Evolutionary conservation across 495 filamentous ascomycete genomes (phyloP), one percentile per base, ranked within the genome.

Genomic region (Achaetomiella virescens): DNA sequence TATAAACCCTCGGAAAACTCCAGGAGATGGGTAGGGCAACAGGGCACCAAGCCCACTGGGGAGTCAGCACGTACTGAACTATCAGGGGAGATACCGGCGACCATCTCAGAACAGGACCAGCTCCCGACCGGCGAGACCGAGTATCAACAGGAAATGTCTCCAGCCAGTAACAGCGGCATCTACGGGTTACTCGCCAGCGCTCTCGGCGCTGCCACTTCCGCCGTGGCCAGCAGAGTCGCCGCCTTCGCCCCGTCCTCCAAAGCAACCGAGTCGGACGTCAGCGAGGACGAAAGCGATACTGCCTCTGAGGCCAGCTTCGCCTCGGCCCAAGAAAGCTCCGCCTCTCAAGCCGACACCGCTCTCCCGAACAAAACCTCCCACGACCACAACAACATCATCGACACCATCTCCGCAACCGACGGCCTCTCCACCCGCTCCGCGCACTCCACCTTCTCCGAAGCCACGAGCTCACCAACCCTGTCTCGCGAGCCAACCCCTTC

Each of bases 111-210:
- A 2, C 1, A 53, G 0, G 1, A 22, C 41, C 41, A 43, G 4
- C 41, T 37, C 2, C 44, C 43, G 14, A 12, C 45, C 21, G 49
- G 33, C 11, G 48, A 50, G 2, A 22, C 38, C 1, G 36, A 20
- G 2, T 11, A 55, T 50, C 56, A 52, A 60, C 64, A 71, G 11
- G 41, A 74, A 18, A 73, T 72, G 58, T 66, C 68, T 36, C 76
- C 67, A 57, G 77, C 69, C 29, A 54, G 20, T 41, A 42, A 11
- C 31, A 78, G 72, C 49, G 69, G 79, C 6, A 65, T 80, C 21
- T 79, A 78, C 48, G 73, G 72, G n/a, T 75, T 79, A 70, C 71
- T 79, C 21, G 67, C 72, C 37, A 69, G 72, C 18, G 76, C 72
- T 15, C 62, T 77, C 6, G 75, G 67, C 12, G 61, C 66, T 2